Evolutionary conservation across 306 rosid species (phyloP).

Genomic region (Phaseolus lunatus): DNA sequence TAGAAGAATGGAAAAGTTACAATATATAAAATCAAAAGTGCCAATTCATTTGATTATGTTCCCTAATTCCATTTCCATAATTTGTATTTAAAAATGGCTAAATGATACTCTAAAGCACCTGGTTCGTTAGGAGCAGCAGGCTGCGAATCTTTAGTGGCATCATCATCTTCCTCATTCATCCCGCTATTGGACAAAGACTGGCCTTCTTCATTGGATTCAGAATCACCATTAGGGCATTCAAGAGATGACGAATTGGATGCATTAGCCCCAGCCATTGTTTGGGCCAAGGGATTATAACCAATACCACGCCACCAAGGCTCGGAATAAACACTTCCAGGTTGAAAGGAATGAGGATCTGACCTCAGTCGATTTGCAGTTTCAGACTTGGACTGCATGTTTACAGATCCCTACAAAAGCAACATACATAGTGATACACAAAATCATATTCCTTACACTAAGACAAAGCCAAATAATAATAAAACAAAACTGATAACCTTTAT

Average conservation of each 20-base stretch:
- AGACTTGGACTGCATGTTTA: conserved; percentile 83
- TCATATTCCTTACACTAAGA: background rate
- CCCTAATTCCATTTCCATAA: background rate
- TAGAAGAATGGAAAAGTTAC: background rate
- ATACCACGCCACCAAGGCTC: conserved; percentile 93
- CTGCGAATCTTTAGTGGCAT: conserved; percentile 59
- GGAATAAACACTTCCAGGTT: conserved; percentile 56
- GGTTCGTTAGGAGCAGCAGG: conserved; percentile 65
- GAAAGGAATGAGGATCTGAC: conserved; percentile 65
- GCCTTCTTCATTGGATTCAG: conserved; percentile 84
- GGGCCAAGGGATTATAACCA: conserved; percentile 67
- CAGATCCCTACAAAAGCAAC: conserved; percentile 39
- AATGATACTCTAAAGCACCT: conserved; percentile 57
- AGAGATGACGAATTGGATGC: conserved; percentile 73
- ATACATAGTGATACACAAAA: background rate
- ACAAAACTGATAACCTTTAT: conserved; percentile 19
- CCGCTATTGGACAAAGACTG: conserved; percentile 80
- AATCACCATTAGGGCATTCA: conserved; percentile 77
- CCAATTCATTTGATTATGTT: conserved; percentile 28
- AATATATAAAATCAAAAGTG: conserved; percentile 1
- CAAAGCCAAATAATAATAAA: conserved; percentile 14
- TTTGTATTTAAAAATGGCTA: conserved; percentile 23
- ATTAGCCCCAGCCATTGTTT: conserved; percentile 59
- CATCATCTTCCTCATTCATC: conserved; percentile 78
- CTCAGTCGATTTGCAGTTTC: conserved; percentile 61